These are phyloP conservation scores for Metrosideros polymorpha DNA, from an alignment of 441 rosid genomes.

Conservation along the genomic window DNA sequence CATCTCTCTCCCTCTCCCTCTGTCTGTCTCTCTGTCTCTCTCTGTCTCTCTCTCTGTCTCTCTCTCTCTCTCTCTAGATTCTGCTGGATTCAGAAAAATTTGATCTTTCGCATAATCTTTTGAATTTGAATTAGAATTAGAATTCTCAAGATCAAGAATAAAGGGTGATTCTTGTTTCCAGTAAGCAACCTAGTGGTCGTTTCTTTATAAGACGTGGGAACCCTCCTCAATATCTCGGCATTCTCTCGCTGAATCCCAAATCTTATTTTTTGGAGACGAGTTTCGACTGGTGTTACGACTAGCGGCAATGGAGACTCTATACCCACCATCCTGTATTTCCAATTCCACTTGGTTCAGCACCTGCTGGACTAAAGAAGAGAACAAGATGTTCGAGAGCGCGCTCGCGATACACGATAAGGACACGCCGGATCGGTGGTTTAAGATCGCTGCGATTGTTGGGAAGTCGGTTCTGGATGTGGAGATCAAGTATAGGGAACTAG, in stretches of 20 bases:
- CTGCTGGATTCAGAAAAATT: conserved; percentile 19
- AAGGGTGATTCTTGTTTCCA: neutral
- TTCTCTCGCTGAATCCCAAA: conserved; percentile 1
- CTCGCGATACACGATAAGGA: conserved; percentile 46
- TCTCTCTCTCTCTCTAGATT: conserved; percentile 13
- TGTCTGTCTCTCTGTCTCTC: no score
- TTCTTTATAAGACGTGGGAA: neutral
- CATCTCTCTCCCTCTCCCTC: neutral
- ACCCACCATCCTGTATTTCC: conserved; percentile 27
- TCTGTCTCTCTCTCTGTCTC: neutral
- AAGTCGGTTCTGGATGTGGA: conserved; percentile 47
- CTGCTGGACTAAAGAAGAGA: conserved; percentile 60
- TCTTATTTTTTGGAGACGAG: neutral
- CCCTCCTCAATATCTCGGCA: neutral
- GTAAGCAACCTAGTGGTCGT: neutral
- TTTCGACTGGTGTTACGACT: neutral
- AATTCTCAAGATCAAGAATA: neutral
- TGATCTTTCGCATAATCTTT: conserved; percentile 28
- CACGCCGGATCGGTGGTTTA: conserved; percentile 53
- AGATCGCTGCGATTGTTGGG: conserved; percentile 49
- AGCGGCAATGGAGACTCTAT: conserved; percentile 52
- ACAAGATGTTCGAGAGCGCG: conserved; percentile 61
- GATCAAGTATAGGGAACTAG: conserved; percentile 46
- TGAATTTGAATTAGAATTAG: neutral
- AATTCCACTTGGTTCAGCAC: conserved; percentile 20